Conservation (phyloP, 805 yeast species). For the Grigorovia jiainica region DNA sequence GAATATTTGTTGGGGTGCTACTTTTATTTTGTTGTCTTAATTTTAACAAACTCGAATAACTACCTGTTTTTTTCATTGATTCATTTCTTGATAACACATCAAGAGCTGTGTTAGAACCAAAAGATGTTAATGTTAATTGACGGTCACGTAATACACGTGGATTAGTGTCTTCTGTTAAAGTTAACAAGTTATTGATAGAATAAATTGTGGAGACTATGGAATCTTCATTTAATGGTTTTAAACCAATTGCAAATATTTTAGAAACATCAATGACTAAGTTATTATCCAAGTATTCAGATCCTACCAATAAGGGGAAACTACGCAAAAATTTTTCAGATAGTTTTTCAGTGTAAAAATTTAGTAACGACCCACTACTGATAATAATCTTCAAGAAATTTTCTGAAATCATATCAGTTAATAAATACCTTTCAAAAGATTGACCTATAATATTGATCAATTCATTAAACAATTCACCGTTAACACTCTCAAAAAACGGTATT, state of each 20-base stretch:
- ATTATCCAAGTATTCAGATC: slow-evolving; percentile 42
- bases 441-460: slow-evolving; percentile 39
- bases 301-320: slow-evolving; percentile 43
- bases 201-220: slow-evolving; percentile 77
- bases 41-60: background rate
- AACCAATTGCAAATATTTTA: slow-evolving; percentile 51
- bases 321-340: slow-evolving; percentile 30
- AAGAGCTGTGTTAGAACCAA: slow-evolving; percentile 1
- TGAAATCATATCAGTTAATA: slow-evolving; percentile 25
- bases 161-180: slow-evolving; percentile 40
- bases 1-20: slow-evolving; percentile 12
- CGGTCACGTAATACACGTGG: slow-evolving; percentile 30
- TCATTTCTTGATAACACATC: background rate
- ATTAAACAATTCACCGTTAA: slow-evolving; percentile 36
- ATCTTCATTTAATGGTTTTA: slow-evolving; percentile 66
- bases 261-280: slow-evolving; percentile 45
- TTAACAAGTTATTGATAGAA: slow-evolving; percentile 65
- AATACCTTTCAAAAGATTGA: slow-evolving; percentile 41
- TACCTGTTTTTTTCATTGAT: background rate
- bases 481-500: slow-evolving; percentile 31
- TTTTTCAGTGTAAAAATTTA: slow-evolving; percentile 33
- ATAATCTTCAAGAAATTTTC: slow-evolving; percentile 28
- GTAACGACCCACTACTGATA: slow-evolving; percentile 46
- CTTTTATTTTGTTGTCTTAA: slow-evolving; percentile 7
- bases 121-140: slow-evolving; percentile 22